Conservation (phyloP, 73 alveolate species). For the Paramecium caudatum region DNA sequence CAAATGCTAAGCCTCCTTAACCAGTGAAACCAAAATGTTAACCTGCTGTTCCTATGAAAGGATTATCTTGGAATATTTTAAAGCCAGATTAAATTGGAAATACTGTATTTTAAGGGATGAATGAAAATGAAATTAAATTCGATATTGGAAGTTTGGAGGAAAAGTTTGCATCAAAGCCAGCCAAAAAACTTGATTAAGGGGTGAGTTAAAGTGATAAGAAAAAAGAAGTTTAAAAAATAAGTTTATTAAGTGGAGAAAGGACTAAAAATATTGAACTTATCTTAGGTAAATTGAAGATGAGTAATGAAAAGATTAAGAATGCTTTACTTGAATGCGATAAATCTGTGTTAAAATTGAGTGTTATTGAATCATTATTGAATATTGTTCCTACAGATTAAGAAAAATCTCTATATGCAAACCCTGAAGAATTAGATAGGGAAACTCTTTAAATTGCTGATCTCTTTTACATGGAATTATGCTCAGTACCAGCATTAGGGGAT, state of each 20-base stretch:
- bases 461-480: slow-evolving; percentile 76
- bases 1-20: slow-evolving; percentile 60
- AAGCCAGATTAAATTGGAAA: slow-evolving; percentile 76
- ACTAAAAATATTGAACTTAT: slow-evolving; percentile 79
- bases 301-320: slow-evolving; percentile 79
- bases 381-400: slow-evolving; percentile 80
- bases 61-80: slow-evolving; percentile 81
- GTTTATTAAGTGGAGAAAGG: slow-evolving; percentile 77
- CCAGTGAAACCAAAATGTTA: slow-evolving; percentile 77
- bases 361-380: slow-evolving; percentile 78
- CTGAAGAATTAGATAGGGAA: slow-evolving; percentile 80
- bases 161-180: slow-evolving; percentile 78
- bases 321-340: slow-evolving; percentile 81
- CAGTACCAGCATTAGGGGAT: slow-evolving; percentile 76
- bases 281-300: slow-evolving; percentile 78
- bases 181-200: background rate
- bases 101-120: slow-evolving; percentile 82
- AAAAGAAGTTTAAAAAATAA: slow-evolving; percentile 78
- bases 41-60: slow-evolving; percentile 84
- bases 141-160: slow-evolving; percentile 74
- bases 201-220: slow-evolving; percentile 61
- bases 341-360: slow-evolving; percentile 74
- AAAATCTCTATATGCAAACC: slow-evolving; percentile 61
- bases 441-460: slow-evolving; percentile 79
- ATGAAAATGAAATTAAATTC: slow-evolving; percentile 82